Evolutionary conservation across 2,329 filamentous ascomycete species (phyloP).

Genomic region (Sordariomycetes sp.): DNA sequence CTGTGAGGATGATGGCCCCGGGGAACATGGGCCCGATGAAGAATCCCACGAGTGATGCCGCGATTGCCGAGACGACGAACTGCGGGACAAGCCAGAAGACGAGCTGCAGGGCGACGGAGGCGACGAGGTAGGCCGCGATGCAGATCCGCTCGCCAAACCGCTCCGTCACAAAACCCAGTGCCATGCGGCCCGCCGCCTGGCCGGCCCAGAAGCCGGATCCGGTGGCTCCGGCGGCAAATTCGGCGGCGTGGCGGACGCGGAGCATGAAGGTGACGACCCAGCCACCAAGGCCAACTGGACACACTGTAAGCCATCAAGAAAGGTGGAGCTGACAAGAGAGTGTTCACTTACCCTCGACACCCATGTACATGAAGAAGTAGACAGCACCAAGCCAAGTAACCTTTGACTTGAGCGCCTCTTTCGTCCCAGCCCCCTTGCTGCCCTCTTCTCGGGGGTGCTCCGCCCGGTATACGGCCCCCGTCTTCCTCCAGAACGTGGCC

Average conservation of each 20-base stretch:
- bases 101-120: constrained; percentile 51
- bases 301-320: background rate
- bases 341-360: constrained; percentile 42
- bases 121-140: constrained; percentile 47
- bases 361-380: constrained; percentile 66
- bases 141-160: constrained; percentile 53
- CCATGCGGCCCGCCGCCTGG: constrained; percentile 56
- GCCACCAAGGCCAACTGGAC: constrained; percentile 52
- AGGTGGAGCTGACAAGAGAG: background rate
- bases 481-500: constrained; percentile 49
- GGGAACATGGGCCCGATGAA: constrained; percentile 68
- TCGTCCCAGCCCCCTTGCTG: constrained; percentile 18
- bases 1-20: constrained; percentile 57
- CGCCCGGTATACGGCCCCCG: constrained; percentile 39
- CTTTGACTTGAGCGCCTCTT: constrained; percentile 28
- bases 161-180: constrained; percentile 61
- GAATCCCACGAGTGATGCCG: constrained; percentile 60
- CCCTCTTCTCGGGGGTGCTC: constrained; percentile 18
- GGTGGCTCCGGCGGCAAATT: constrained; percentile 61
- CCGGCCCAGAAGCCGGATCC: constrained; percentile 74
- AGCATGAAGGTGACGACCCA: constrained; percentile 80
- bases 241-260: constrained; percentile 50
- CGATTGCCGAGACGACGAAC: constrained; percentile 47
- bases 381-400: constrained; percentile 57
- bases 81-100: constrained; percentile 47